phyloP scores from a whole-genome alignment of 306 rosid genomes.

The Pachyrhizus erosus region DNA sequence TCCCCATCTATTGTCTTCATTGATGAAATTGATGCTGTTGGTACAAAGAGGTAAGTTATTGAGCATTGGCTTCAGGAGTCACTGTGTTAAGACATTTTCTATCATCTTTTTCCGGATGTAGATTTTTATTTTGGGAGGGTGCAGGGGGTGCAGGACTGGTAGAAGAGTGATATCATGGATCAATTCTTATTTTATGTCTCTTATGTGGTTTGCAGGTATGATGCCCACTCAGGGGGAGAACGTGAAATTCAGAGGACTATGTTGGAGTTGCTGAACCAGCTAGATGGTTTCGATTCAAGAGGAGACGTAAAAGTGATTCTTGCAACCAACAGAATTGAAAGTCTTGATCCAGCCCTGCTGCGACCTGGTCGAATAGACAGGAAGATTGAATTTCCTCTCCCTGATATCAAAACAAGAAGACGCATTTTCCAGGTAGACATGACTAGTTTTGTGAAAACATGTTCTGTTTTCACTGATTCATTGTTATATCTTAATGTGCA shows the following conservation, averaged over 20 bases:
- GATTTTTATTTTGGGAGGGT: neutral
- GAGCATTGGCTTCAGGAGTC: slow-evolving; percentile 8
- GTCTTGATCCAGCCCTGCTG: slow-evolving; percentile 95
- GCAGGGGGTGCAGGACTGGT: neutral
- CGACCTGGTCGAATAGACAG: slow-evolving; percentile 97
- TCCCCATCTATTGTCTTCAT: slow-evolving; percentile 98
- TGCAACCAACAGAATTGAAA: slow-evolving; percentile 94
- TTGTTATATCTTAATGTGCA: slow-evolving; percentile 10
- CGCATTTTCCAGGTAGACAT: slow-evolving; percentile 88
- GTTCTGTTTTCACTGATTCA: slow-evolving; percentile 3
- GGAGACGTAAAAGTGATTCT: slow-evolving; percentile 97
- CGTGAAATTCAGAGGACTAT: slow-evolving; percentile 97
- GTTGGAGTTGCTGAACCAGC: slow-evolving; percentile 91
- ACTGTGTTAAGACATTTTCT: neutral
- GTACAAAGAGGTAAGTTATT: slow-evolving; percentile 83
- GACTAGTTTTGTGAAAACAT: slow-evolving; percentile 27
- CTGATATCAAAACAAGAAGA: slow-evolving; percentile 97
- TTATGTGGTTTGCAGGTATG: slow-evolving; percentile 64
- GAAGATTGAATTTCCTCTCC: slow-evolving; percentile 96
- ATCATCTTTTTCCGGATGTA: neutral
- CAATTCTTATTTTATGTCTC: slow-evolving; percentile 7
- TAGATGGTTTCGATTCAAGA: slow-evolving; percentile 97
- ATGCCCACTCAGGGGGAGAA: slow-evolving; percentile 99
- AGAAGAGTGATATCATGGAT: neutral
- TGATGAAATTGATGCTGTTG: slow-evolving; percentile 96